Evolutionary conservation across 2,329 filamentous ascomycete genomes (phyloP).

Genomic region (Phyllosticta citriasiana): DNA sequence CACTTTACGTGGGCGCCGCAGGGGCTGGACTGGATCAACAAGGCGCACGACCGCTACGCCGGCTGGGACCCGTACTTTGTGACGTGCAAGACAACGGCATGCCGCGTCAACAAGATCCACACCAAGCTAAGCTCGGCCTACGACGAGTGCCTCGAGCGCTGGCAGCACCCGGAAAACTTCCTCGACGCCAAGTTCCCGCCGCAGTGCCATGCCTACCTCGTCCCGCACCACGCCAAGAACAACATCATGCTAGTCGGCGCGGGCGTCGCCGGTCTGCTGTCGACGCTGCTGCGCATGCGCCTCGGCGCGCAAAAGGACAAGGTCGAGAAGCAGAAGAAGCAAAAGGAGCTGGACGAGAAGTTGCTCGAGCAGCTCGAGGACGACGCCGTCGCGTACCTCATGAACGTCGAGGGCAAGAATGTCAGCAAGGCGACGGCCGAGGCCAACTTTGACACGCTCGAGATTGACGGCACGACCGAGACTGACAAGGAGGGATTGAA

Average conservation of each 20-base stretch:
- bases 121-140: constrained; percentile 1
- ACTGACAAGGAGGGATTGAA: constrained; percentile 3
- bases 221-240: background rate
- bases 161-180: background rate
- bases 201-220: background rate
- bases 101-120: constrained; percentile 9
- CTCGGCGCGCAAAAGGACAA: constrained; percentile 9
- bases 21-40: constrained; percentile 3
- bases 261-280: background rate
- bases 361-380: constrained; percentile 8
- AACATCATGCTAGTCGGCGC: constrained; percentile 6
- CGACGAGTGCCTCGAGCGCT: constrained; percentile 3
- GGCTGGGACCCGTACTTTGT: constrained; percentile 8
- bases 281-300: background rate
- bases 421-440: background rate
- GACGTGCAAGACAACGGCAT: constrained; percentile 9
- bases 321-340: constrained; percentile 5
- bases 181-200: background rate
- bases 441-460: background rate
- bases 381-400: constrained; percentile 6
- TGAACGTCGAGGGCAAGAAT: constrained; percentile 1
- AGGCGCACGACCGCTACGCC: constrained; percentile 2
- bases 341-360: constrained; percentile 8
- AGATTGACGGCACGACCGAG: background rate
- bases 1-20: constrained; percentile 6